Evolutionary conservation across 2,329 filamentous ascomycete species (phyloP), one percentile per base, ranked within the genome.

Genomic region (Westerdykella sp.): DNA sequence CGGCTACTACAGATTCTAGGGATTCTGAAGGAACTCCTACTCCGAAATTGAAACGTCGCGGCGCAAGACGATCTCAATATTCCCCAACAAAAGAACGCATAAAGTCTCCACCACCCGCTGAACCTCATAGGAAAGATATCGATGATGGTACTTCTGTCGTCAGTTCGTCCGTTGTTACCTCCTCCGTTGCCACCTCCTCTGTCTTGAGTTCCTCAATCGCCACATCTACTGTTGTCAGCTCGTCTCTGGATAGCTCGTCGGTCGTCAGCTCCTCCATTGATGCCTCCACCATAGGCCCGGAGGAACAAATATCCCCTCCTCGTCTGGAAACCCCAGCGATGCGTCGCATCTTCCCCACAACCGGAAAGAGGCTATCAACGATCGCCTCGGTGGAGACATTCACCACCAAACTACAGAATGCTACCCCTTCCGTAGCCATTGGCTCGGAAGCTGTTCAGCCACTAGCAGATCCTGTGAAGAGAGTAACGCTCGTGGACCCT

Each of bases 361-460:
- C 73, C 22, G 76, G 76, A n/a, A 69, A 77, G 51, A 69, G 70
- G 46, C 66, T 81, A 2, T 79, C 78, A 6, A 80, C 78, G 0
- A 80, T 81, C 46, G 74, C 70, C 6, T 81, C 79, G 5, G 72
- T 74, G 11, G 76, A 80, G 35, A 77, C 75, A 1, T 65, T 77
- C 45, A 68, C 63, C 23, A 68, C 67, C 18, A 59, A 59, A 39
- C 43, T 49, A 45, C 53, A 62, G 47, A 49, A 55, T 50, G 48
- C 60, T 23, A 51, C 60, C 34, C 49, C 50, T n/a, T 59, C 59
- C 11, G 53, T 56, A 32, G 53, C 52, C n/a, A 45, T 50, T 28
- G 52, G 47, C 32, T 59, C 61, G 5, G 63, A 66, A 30, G 40
- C 44, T 25, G 42, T 52, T 15, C 53, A 57, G 34, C 51, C 52